Evolutionary conservation across 2,329 filamentous ascomycete genomes (phyloP).

Genomic region (Didymella keratinophila): DNA sequence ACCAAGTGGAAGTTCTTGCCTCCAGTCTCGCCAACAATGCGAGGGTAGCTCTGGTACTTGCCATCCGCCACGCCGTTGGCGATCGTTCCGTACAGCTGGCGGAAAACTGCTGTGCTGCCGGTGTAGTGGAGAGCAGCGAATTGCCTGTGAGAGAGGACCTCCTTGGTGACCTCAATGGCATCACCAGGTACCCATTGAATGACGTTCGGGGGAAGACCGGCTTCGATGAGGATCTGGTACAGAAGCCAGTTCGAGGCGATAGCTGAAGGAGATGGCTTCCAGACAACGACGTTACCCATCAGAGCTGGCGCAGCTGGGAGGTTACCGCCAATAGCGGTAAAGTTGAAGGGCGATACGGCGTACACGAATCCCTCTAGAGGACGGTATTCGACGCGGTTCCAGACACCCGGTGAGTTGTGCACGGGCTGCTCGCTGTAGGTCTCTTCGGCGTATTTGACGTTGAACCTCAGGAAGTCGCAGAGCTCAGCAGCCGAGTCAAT

Average conservation of each 20-base stretch:
- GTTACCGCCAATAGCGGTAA: conserved; percentile 93
- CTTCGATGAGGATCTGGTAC: conserved; percentile 89
- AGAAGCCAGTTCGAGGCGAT: conserved; percentile 92
- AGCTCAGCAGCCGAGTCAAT: conserved; percentile 94
- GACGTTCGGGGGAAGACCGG: conserved; percentile 85
- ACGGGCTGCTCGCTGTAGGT: conserved; percentile 86
- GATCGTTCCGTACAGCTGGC: conserved; percentile 85
- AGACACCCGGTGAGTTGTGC: conserved; percentile 83
- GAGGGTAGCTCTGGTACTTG: conserved; percentile 83
- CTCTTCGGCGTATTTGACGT: conserved; percentile 92
- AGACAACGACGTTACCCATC: conserved; percentile 93
- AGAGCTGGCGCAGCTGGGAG: conserved; percentile 82
- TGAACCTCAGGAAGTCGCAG: conserved; percentile 91
- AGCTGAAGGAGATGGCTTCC: conserved; percentile 93
- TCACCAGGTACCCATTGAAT: conserved; percentile 94
- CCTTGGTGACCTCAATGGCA: conserved; percentile 81
- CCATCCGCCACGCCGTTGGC: conserved; percentile 81
- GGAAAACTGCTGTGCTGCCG: conserved; percentile 90
- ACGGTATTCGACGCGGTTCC: conserved; percentile 91
- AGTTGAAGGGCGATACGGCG: conserved; percentile 94
- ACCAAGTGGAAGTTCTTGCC: conserved; percentile 94
- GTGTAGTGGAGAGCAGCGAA: conserved; percentile 96
- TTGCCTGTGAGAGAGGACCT: conserved; percentile 76
- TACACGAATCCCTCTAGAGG: conserved; percentile 96
- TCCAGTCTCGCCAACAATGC: conserved; percentile 88